Evolutionary conservation across 2,329 filamentous ascomycete genomes (phyloP).

Genomic region (Aureobasidium mangrovei): DNA sequence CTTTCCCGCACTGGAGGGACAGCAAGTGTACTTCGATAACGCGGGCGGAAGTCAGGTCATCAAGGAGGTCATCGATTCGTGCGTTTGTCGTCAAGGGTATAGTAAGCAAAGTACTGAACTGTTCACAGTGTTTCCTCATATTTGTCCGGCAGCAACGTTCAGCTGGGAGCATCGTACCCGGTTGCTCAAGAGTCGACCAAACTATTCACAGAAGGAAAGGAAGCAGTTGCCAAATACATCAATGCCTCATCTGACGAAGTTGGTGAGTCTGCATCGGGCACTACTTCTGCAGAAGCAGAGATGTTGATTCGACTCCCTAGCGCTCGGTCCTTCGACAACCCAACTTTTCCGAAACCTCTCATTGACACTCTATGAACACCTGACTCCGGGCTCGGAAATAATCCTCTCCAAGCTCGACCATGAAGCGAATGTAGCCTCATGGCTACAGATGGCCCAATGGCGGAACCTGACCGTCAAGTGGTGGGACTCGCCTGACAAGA

Average conservation of each 20-base stretch:
- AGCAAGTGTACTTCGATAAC: slow-evolving; percentile 69
- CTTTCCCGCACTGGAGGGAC: slow-evolving; percentile 59
- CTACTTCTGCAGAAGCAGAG: neutral
- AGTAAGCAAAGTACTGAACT: neutral
- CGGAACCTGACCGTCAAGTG: slow-evolving; percentile 57
- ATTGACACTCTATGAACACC: slow-evolving; percentile 46
- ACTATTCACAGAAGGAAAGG: slow-evolving; percentile 51
- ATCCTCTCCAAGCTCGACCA: slow-evolving; percentile 66
- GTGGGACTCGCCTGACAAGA: slow-evolving; percentile 45
- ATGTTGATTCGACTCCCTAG: slow-evolving; percentile 29
- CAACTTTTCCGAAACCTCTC: slow-evolving; percentile 66
- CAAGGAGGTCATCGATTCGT: slow-evolving; percentile 58
- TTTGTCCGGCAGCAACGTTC: slow-evolving; percentile 60
- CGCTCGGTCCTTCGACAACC: slow-evolving; percentile 65
- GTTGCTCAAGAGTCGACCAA: slow-evolving; percentile 51
- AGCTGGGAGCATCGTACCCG: slow-evolving; percentile 63
- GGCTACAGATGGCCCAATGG: slow-evolving; percentile 58
- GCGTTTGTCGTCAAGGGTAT: slow-evolving; percentile 23
- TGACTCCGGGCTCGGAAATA: slow-evolving; percentile 48
- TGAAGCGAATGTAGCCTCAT: slow-evolving; percentile 67
- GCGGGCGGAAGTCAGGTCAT: slow-evolving; percentile 67
- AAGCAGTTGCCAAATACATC: slow-evolving; percentile 60
- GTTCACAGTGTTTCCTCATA: slow-evolving; percentile 53
- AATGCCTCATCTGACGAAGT: slow-evolving; percentile 60
- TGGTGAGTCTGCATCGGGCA: slow-evolving; percentile 3